phyloP scores from a whole-genome alignment of 495 filamentous ascomycete species.

The Talaromyces thailandensis region DNA sequence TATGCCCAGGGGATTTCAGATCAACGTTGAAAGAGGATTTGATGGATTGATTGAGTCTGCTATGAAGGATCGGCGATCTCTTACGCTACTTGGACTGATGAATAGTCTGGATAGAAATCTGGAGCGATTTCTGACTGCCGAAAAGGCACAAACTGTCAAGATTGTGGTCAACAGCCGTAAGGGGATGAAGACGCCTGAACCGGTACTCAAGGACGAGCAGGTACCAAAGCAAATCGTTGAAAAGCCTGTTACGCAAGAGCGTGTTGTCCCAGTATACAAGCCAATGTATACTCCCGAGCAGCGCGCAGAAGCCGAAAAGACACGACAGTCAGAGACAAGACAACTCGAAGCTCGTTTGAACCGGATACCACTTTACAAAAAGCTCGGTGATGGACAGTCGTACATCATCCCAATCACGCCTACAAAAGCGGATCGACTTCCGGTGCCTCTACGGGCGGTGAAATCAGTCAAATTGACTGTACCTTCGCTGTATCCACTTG shows the following conservation, averaged over 20 bases:
- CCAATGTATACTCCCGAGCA: constrained; percentile 43
- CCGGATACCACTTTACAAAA: constrained; percentile 57
- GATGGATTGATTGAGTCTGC: constrained; percentile 49
- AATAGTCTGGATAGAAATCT: constrained; percentile 69
- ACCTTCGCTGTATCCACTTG: constrained; percentile 63
- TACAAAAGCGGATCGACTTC: constrained; percentile 50
- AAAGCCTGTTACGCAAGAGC: background rate
- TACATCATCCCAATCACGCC: constrained; percentile 70
- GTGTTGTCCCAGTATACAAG: background rate
- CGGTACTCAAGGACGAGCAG: background rate
- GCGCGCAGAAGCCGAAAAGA: constrained; percentile 51
- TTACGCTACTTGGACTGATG: constrained; percentile 57
- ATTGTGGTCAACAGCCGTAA: constrained; percentile 51
- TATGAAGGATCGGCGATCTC: constrained; percentile 35
- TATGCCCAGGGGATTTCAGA: constrained; percentile 70
- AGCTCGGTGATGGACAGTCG: constrained; percentile 57
- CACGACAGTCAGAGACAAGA: constrained; percentile 54
- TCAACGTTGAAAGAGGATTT: constrained; percentile 77
- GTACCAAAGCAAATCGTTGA: no score
- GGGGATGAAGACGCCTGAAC: background rate
- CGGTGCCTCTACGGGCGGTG: constrained; percentile 50
- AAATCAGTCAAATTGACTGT: constrained; percentile 61
- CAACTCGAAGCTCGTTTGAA: constrained; percentile 78
- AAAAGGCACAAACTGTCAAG: constrained; percentile 71
- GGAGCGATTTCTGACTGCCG: constrained; percentile 59